Conservation (phyloP, 306 rosid genomes). For the Acacia confusa region DNA sequence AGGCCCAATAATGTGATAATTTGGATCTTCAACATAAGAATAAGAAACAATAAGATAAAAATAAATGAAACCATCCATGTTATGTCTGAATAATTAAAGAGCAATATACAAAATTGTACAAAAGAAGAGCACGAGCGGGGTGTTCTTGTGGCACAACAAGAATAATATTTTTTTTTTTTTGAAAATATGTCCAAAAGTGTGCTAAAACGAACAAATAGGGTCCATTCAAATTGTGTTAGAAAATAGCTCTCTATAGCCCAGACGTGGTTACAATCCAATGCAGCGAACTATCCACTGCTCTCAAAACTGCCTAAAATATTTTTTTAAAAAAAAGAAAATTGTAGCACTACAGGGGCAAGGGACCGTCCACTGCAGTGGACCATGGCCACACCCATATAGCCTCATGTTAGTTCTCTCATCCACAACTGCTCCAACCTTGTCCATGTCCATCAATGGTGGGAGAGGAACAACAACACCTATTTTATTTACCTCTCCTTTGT, state of each 20-base stretch:
- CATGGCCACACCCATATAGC: no score
- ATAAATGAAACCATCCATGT: no score
- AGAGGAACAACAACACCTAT: conserved; percentile 28
- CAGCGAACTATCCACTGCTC: no score
- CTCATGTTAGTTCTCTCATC: neutral
- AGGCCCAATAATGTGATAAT: no score
- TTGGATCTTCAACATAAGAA: no score
- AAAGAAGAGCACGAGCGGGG: neutral
- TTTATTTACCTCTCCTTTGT: conserved; percentile 18
- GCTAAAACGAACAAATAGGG: conserved; percentile 31
- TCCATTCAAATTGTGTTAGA: conserved; percentile 38
- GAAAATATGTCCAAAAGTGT: conserved; percentile 28
- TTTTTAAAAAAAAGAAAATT: no score
- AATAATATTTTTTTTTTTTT: conserved; percentile 30
- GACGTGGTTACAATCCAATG: no score
- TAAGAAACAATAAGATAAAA: neutral
- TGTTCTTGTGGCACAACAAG: conserved; percentile 33
- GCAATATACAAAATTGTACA: no score
- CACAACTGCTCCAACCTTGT: neutral
- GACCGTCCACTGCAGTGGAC: no score
- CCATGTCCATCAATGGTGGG: conserved; percentile 43
- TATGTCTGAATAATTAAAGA: no score
- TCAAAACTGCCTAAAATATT: no score
- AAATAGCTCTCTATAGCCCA: neutral
- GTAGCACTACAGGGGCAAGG: no score